Base-by-base conservation (phyloP, 1,139 yeast genomes). In the Scheffersomyces insectosa region DNA sequence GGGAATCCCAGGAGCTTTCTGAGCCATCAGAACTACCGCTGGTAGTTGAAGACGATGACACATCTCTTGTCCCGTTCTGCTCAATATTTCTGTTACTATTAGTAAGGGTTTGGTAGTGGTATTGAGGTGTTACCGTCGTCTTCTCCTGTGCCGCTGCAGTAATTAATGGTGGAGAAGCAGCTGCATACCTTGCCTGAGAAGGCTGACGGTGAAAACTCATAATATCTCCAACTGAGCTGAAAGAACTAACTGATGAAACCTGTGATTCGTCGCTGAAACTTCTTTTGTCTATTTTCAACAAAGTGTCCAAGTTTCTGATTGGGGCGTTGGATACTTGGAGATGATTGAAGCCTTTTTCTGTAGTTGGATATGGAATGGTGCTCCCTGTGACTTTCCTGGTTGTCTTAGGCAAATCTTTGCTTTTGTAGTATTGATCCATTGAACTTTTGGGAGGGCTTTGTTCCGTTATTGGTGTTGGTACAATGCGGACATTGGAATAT, bases 211-310 rank as follows among this genome's bases (percentile, higher is more conserved):
- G 44, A 35, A 57, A 52, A 43, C 57, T 60, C 50, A 67, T 55
- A 12, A 62, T 53, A 39, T 69, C 75, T 2, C 70, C 72, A 7
- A 66, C 55, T 1, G 73, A 63, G 43, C 72, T 68, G 45, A 70
- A 68, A 0, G 73, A 65, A 43, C 72, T 67, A 11, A 69, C 66
- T 1, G 74, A 67, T 2, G 75, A 68, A 2, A 65, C 71, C 13
- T 57, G 61, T 1, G 75, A 68, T 41, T 70, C 75, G 42, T 69
- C 73, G 42, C 75, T 69, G 48, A 67, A 68, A 10, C 61, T 60
- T 39, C 76, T 49, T 43, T 67, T 66, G 37, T 57, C 59, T 27
- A 65, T 59, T 36, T 56, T 60, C 33, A 48, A 46, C 6, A 15
- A 5, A 2, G 34, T 23, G 11, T 42, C 42, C 28, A 38, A 38